phyloP scores from a whole-genome alignment of 2,329 filamentous ascomycete genomes.

The Diaporthe vaccinii region DNA sequence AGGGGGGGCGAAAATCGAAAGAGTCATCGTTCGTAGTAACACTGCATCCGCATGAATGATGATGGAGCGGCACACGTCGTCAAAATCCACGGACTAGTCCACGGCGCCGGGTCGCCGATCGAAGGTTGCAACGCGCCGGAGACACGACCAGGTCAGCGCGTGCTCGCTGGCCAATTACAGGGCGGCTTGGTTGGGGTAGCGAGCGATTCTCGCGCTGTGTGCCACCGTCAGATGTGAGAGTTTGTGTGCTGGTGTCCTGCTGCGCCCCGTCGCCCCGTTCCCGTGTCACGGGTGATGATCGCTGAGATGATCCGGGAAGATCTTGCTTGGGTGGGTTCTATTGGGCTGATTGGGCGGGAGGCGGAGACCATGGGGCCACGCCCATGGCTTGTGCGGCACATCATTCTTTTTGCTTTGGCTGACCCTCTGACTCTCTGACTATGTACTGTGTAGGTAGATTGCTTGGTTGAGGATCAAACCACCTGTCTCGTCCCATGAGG shows the following conservation, averaged over 20 bases:
- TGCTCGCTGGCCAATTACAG: slow-evolving; percentile 37
- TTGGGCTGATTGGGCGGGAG: slow-evolving; percentile 16
- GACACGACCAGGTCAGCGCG: slow-evolving; percentile 39
- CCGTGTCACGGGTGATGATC: slow-evolving; percentile 31
- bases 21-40: slow-evolving; percentile 21
- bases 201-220: slow-evolving; percentile 35
- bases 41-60: slow-evolving; percentile 31
- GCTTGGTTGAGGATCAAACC: slow-evolving; percentile 22
- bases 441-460: neutral
- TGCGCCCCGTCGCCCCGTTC: slow-evolving; percentile 37
- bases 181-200: slow-evolving; percentile 15
- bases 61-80: slow-evolving; percentile 32
- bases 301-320: slow-evolving; percentile 27
- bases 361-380: slow-evolving; percentile 2
- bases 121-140: slow-evolving; percentile 37
- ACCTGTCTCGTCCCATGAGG: slow-evolving; percentile 28
- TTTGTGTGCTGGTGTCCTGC: slow-evolving; percentile 19
- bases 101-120: slow-evolving; percentile 33
- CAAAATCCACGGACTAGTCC: slow-evolving; percentile 18
- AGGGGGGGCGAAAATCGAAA: neutral
- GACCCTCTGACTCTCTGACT: neutral
- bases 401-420: neutral
- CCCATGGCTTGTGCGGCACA: slow-evolving; percentile 4
- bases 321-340: slow-evolving; percentile 11
- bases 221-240: slow-evolving; percentile 7